Conservation (phyloP, 768 basidiomycete genomes). For the Crucibulum laeve region DNA sequence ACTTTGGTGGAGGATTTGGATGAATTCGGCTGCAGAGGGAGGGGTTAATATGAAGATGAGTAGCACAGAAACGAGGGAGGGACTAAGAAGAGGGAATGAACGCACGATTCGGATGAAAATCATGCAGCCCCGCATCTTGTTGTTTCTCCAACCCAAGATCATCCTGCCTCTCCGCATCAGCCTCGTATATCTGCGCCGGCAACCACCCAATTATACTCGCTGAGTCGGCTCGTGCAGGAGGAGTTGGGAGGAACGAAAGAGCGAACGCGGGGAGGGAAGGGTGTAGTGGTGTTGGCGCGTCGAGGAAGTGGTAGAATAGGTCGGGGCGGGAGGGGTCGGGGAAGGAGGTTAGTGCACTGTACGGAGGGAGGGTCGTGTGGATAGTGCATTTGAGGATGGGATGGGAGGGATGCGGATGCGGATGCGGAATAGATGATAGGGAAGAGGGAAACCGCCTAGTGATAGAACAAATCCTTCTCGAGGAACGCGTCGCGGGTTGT, state of each 20-base stretch:
- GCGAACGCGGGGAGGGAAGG: slow-evolving; percentile 49
- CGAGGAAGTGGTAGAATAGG: slow-evolving; percentile 65
- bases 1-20: slow-evolving; percentile 54
- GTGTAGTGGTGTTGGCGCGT: slow-evolving; percentile 47
- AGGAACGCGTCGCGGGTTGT: too few relatives aligned
- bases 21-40: slow-evolving; percentile 46
- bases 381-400: slow-evolving; percentile 26
- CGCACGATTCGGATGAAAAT: slow-evolving; percentile 73
- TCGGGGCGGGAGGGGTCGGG: slow-evolving; percentile 60
- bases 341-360: slow-evolving; percentile 10
- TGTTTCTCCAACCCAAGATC: slow-evolving; percentile 7
- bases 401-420: slow-evolving; percentile 15
- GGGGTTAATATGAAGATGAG: slow-evolving; percentile 1
- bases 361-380: not conserved
- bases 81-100: slow-evolving; percentile 2
- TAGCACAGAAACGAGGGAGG: not conserved
- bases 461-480: too few relatives aligned
- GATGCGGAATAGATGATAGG: too few relatives aligned
- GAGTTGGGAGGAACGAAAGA: slow-evolving; percentile 53
- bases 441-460: too few relatives aligned
- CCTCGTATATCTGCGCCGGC: slow-evolving; percentile 37
- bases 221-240: slow-evolving; percentile 42
- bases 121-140: slow-evolving; percentile 54
- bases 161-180: slow-evolving; percentile 11
- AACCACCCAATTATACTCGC: slow-evolving; percentile 66